A percentile compares a stretch with the other conserved stretches of the same genome.
Conservation (phyloP, 106 monocot species). For the Narthecium ossifragum region DNA sequence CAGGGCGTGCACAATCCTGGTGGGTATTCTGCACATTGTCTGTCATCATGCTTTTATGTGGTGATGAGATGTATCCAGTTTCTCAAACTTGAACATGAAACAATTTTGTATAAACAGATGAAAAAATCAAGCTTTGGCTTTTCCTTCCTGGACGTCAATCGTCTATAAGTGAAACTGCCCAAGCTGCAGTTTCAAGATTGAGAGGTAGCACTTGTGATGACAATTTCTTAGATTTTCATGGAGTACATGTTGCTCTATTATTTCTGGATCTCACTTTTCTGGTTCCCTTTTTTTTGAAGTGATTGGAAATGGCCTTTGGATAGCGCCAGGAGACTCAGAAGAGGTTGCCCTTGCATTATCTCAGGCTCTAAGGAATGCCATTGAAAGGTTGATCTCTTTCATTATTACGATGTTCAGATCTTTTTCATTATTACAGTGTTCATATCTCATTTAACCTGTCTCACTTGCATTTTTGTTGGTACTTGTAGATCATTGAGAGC, state of each 20-base stretch:
- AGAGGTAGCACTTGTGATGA: constrained; percentile 42
- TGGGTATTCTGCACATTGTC: constrained; percentile 18
- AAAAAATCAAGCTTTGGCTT: constrained; percentile 98
- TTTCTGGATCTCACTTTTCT: not conserved
- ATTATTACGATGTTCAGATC: not conserved
- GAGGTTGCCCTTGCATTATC: constrained; percentile 84
- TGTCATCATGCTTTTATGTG: not conserved
- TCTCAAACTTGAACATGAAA: not conserved
- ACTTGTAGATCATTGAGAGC: constrained; percentile 57
- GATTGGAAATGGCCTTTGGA: constrained; percentile 73
- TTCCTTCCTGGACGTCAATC: constrained; percentile 92
- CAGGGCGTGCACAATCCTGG: constrained; percentile 97
- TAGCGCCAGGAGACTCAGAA: constrained; percentile 92
- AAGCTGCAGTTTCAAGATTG: constrained; percentile 62
- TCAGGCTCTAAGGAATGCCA: constrained; percentile 76
- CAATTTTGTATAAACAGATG: constrained; percentile 49
- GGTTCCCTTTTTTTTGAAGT: constrained; percentile 23
- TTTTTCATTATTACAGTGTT: not conserved
- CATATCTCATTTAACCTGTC: not conserved
- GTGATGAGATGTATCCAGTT: too few relatives aligned
- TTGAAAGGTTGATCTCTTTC: constrained; percentile 62
- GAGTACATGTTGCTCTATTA: not conserved
- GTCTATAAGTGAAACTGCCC: constrained; percentile 58
- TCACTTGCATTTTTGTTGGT: not conserved
- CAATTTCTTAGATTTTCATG: not conserved